Percentiles rank a stretch among this genome's conserved stretches.
Conservation (phyloP, 805 yeast species). For the Diddensiella santjacobensis region DNA sequence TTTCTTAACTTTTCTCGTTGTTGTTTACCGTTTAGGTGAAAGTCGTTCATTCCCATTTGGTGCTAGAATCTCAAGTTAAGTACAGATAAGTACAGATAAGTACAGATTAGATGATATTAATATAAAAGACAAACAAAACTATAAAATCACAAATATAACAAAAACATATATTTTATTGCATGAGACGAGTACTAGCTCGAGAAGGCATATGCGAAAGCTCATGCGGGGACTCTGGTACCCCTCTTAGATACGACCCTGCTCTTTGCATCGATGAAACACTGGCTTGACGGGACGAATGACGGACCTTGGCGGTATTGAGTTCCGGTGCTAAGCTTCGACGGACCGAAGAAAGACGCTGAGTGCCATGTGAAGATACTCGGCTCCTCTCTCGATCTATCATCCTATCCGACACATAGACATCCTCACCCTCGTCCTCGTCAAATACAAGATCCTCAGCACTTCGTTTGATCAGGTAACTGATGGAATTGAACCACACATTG, state of each 20-base stretch:
- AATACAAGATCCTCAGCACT: slow-evolving; percentile 24
- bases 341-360: slow-evolving; percentile 20
- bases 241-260: slow-evolving; percentile 4
- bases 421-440: slow-evolving; percentile 23
- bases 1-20: no score
- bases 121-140: no score
- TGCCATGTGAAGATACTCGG: slow-evolving; percentile 8
- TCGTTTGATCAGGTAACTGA: slow-evolving; percentile 63
- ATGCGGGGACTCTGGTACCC: slow-evolving; percentile 1
- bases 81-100: no score
- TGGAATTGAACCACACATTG: slow-evolving; percentile 84
- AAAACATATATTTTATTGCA: slow-evolving; percentile 1
- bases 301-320: slow-evolving; percentile 19
- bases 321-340: slow-evolving; percentile 26
- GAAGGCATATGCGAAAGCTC: slow-evolving; percentile 4
- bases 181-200: slow-evolving; percentile 12
- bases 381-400: slow-evolving; percentile 19
- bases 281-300: slow-evolving; percentile 14
- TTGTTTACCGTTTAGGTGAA: no score
- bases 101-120: no score
- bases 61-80: no score
- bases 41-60: no score
- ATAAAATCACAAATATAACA: not conserved
- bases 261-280: slow-evolving; percentile 16
- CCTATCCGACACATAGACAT: slow-evolving; percentile 14